Evolutionary conservation across 2,329 filamentous ascomycete genomes (phyloP).

Genomic region (Tolypocladium inflatum): DNA sequence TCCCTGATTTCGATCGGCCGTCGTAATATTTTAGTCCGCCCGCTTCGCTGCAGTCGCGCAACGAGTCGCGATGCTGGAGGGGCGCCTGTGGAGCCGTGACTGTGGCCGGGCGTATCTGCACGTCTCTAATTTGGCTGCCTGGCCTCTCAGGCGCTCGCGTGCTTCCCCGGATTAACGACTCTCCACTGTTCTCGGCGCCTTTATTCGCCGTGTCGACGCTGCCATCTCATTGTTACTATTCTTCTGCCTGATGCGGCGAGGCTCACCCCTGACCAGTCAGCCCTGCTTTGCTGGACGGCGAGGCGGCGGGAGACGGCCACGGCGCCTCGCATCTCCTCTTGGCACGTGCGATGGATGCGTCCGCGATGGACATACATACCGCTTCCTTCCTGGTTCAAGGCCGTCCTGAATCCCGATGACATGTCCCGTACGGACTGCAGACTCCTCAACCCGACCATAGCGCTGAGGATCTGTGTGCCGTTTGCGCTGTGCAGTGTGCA

Average conservation of each 20-base stretch:
- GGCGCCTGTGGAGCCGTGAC: neutral
- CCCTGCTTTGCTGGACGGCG: neutral
- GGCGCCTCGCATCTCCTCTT: neutral
- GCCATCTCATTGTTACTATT: neutral
- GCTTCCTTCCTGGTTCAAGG: neutral
- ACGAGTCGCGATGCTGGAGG: too few relatives aligned
- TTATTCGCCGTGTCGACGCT: neutral
- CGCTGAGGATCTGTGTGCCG: neutral
- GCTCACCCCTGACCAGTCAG: neutral
- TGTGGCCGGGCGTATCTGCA: neutral
- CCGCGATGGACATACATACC: neutral
- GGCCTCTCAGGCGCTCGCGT: neutral
- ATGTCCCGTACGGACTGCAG: neutral
- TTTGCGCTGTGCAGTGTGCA: neutral
- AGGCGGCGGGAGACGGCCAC: neutral
- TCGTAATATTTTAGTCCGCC: neutral
- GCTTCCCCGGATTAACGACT: neutral
- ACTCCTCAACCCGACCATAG: neutral
- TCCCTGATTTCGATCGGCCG: neutral
- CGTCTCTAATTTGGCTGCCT: neutral
- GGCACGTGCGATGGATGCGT: neutral
- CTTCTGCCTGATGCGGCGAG: neutral
- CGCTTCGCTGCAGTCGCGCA: neutral
- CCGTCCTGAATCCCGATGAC: neutral
- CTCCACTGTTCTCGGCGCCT: neutral